Evolutionary conservation across 768 basidiomycete species (phyloP).

Genomic region (Mycena polygramma): DNA sequence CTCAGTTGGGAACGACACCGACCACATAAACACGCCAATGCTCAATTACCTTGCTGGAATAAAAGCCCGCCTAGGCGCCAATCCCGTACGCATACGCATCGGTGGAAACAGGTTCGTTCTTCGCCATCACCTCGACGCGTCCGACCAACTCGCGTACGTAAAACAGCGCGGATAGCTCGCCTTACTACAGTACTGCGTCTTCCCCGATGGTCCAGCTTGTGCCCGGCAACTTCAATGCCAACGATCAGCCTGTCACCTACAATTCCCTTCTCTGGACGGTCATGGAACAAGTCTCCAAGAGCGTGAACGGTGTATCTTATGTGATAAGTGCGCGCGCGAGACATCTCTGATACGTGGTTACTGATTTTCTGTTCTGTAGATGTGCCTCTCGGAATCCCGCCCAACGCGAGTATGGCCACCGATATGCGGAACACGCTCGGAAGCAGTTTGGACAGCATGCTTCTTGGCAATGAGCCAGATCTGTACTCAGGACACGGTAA

Average conservation of each 20-base stretch:
- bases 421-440: conserved; percentile 55
- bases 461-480: conserved; percentile 74
- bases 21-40: conserved; percentile 62
- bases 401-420: conserved; percentile 40
- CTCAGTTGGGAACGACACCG: conserved; percentile 65
- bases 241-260: conserved; percentile 64
- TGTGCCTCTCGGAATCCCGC: conserved; percentile 27
- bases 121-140: neutral
- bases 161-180: conserved; percentile 54
- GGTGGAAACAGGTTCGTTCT: conserved; percentile 56
- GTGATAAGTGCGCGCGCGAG: conserved; percentile 44
- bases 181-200: conserved; percentile 55
- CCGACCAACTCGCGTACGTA: neutral
- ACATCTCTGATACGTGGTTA: conserved; percentile 1
- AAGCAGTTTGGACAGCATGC: conserved; percentile 56
- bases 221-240: conserved; percentile 49
- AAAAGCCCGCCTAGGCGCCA: conserved; percentile 58
- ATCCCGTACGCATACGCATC: conserved; percentile 60
- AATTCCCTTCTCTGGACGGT: conserved; percentile 63
- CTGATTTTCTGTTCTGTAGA: conserved; percentile 6
- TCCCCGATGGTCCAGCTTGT: conserved; percentile 58
- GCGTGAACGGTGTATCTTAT: conserved; percentile 46
- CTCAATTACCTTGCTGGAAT: conserved; percentile 72
- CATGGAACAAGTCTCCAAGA: conserved; percentile 53
- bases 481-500: conserved; percentile 59